A percentile compares a stretch with the other conserved stretches of the same genome.
These are phyloP conservation scores for Arthrobotrys megalospora DNA, from an alignment of 2,329 filamentous ascomycete species.

Conservation along the genomic window DNA sequence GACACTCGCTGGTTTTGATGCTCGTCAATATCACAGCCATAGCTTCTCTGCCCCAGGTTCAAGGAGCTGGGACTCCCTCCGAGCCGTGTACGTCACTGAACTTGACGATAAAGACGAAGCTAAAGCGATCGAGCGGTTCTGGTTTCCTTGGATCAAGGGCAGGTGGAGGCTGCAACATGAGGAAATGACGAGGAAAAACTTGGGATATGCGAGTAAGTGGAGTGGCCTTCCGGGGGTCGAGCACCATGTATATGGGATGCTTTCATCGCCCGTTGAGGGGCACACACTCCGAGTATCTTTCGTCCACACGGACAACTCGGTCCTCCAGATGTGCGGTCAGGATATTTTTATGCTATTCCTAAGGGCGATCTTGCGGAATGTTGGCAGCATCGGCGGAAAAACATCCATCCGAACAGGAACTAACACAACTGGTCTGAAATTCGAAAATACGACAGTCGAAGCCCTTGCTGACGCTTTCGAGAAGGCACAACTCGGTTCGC, in stretches of 20 bases:
- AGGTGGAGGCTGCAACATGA: not conserved
- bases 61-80: not conserved
- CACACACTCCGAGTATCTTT: not conserved
- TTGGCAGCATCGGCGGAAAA: slow-evolving; percentile 17
- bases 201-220: slow-evolving; percentile 5
- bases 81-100: not conserved
- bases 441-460: slow-evolving; percentile 37
- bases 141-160: not conserved
- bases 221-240: not conserved
- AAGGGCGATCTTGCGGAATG: not conserved
- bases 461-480: slow-evolving; percentile 18
- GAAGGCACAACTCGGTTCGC: slow-evolving; percentile 9
- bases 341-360: slow-evolving; percentile 36
- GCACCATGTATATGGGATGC: not conserved
- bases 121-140: not conserved
- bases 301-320: not conserved
- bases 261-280: not conserved
- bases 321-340: slow-evolving; percentile 16
- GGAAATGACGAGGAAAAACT: not conserved
- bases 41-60: not conserved
- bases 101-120: not conserved
- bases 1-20: not conserved
- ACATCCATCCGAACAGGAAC: not conserved
- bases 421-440: not conserved
- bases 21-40: not conserved